phyloP scores from a whole-genome alignment of 495 filamentous ascomycete genomes.

The Aspergillus panamensis region DNA sequence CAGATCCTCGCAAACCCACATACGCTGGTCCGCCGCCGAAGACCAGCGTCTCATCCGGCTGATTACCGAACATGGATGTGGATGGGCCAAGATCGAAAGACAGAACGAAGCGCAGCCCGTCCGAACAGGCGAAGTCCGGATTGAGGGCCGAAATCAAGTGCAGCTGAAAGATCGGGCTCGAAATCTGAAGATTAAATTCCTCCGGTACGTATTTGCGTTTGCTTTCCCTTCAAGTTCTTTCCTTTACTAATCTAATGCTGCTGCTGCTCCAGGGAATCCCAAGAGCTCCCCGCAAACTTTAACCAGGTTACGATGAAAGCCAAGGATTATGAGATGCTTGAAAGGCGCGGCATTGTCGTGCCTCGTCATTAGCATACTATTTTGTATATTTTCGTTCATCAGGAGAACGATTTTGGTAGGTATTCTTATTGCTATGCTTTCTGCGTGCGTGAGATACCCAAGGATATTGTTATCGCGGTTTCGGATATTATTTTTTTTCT shows the following conservation, averaged over 20 bases:
- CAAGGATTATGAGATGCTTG: constrained; percentile 11
- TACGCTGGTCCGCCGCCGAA: constrained; percentile 25
- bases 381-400: background rate
- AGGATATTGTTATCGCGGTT: background rate
- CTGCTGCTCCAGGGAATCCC: background rate
- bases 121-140: constrained; percentile 21
- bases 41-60: constrained; percentile 29
- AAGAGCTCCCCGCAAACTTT: constrained; percentile 14
- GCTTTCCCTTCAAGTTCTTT: background rate
- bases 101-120: constrained; percentile 26
- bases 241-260: constrained; percentile 11
- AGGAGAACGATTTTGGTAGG: background rate
- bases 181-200: constrained; percentile 49
- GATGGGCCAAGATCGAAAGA: constrained; percentile 30
- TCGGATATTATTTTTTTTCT: background rate
- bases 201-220: constrained; percentile 20
- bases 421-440: background rate
- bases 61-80: constrained; percentile 20
- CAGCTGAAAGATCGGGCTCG: constrained; percentile 81
- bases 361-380: background rate
- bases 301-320: constrained; percentile 18
- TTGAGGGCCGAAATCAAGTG: constrained; percentile 67
- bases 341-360: background rate
- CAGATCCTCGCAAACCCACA: background rate
- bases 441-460: constrained; percentile 1